Conservation (phyloP, 352 stramenopile genomes). For the Achlya hypogyna region DNA sequence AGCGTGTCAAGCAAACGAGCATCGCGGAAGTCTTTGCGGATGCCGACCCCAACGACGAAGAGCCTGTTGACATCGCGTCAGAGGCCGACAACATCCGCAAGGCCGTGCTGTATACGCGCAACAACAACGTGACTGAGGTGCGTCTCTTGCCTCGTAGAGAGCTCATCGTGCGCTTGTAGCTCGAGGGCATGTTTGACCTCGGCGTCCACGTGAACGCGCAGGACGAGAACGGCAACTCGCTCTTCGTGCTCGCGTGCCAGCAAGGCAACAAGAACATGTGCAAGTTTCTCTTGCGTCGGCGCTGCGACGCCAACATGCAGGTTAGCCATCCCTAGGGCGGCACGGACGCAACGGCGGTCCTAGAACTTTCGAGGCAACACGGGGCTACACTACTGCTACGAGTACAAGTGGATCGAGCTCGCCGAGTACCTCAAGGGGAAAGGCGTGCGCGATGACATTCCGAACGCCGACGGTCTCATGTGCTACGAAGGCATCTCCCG, state of each 20-base stretch:
- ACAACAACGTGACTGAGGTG: constrained; percentile 75
- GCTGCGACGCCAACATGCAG: constrained; percentile 89
- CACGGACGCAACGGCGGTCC: neutral
- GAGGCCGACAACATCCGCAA: constrained; percentile 27
- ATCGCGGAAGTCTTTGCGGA: constrained; percentile 14
- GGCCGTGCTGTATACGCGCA: constrained; percentile 56
- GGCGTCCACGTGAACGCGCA: constrained; percentile 83
- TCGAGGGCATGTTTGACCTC: constrained; percentile 84
- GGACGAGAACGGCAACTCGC: constrained; percentile 92
- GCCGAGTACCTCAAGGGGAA: constrained; percentile 92
- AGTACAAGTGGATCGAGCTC: constrained; percentile 87
- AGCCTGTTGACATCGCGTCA: neutral
- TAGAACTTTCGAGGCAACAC: constrained; percentile 94
- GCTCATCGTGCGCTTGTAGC: constrained; percentile 25
- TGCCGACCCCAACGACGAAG: neutral
- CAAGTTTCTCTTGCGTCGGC: constrained; percentile 91
- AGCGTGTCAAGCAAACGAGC: neutral
- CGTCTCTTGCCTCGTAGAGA: neutral
- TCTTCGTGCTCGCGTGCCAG: constrained; percentile 92
- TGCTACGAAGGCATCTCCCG: constrained; percentile 90
- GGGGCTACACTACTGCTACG: constrained; percentile 91
- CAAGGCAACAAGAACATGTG: constrained; percentile 92
- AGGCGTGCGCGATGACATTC: constrained; percentile 86
- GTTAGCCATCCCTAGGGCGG: constrained; percentile 20
- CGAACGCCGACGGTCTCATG: constrained; percentile 87